Base-by-base conservation (phyloP, 192 early-diverging fungal species). In the Backusella morwellensis region DNA sequence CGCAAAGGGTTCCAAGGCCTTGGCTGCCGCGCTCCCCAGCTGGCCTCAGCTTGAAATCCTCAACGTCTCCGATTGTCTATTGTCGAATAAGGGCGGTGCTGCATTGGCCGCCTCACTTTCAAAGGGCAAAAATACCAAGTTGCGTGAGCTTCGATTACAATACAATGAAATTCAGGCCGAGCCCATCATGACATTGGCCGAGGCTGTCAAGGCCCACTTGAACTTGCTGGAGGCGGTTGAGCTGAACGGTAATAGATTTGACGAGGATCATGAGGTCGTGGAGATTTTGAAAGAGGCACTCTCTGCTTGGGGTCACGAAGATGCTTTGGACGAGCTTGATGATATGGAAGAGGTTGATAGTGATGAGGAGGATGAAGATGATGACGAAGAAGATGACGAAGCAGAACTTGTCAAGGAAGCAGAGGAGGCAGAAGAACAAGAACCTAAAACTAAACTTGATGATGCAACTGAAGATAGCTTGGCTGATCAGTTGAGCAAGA, bases 191-290 rank as follows among this genome's bases (percentile, higher is more conserved):
- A 82, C 87, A 9, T 82, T 95, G 29, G 87, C 97, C 9, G 82
- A 91, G 34, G 89, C 84, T 11, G 85, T 97, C 80, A 80, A 90
- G 36, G 71, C 79, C n/a, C 90, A 88, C 52, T 88, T 97, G 70
- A 83, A 85, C 75, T 70, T 86, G 14, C 75, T 98, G 19, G 86
- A 76, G 66, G 82, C 82, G 19, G 77, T 99, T 34, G 94, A 96
- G 75, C 85, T 99, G 66, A 98, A 98, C 78, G 97, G 97, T 6
- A 99, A 99, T 86, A 87, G 86, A 52, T 95, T 98, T 79, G 90
- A 94, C 52, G 88, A 94, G 15, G 95, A 98, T 40, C 89, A 93
- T 73, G 88, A 88, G 17, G 90, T 90, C 7, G 95, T 97, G 15
- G 88, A 93, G 72, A 77, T 85, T 35, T 90, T 98, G 73, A 88